phyloP scores from a whole-genome alignment of 768 basidiomycete genomes.

The Dioszegia hungarica region DNA sequence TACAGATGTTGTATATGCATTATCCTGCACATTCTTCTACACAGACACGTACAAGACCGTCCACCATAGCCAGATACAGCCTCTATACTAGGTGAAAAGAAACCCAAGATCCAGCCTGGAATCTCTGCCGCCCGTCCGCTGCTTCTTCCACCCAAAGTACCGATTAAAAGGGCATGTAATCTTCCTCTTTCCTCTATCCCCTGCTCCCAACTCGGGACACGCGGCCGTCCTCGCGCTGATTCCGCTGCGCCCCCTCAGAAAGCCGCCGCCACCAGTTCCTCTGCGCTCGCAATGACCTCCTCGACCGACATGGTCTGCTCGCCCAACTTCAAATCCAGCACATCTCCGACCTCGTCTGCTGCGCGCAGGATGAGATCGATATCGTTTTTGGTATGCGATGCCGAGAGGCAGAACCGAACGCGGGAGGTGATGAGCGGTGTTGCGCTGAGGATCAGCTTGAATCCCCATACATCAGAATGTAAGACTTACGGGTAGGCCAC shows the following conservation, averaged over 20 bases:
- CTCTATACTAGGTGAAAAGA: background rate
- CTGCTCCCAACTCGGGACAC: too few relatives aligned
- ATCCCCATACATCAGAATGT: background rate
- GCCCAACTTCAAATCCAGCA: slow-evolving; percentile 84
- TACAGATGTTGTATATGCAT: too few relatives aligned
- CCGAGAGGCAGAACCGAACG: slow-evolving; percentile 89
- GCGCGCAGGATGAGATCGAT: slow-evolving; percentile 79
- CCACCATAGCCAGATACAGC: too few relatives aligned
- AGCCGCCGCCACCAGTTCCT: slow-evolving; percentile 60
- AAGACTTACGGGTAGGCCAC: slow-evolving; percentile 62
- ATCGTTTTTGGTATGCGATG: slow-evolving; percentile 95
- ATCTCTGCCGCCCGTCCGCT: too few relatives aligned
- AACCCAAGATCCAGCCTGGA: background rate
- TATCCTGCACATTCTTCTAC: slow-evolving; percentile 1
- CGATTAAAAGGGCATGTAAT: background rate
- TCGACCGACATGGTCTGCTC: slow-evolving; percentile 68
- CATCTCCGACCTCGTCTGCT: slow-evolving; percentile 84
- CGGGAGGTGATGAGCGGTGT: slow-evolving; percentile 82
- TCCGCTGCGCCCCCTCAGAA: slow-evolving; percentile 16
- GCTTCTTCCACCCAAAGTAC: background rate
- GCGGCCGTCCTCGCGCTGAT: too few relatives aligned
- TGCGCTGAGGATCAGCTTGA: slow-evolving; percentile 51
- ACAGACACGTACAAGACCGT: slow-evolving; percentile 1
- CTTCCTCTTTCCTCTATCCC: too few relatives aligned
- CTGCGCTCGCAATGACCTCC: slow-evolving; percentile 64